phyloP scores from a whole-genome alignment of 306 rosid genomes.

The Geum urbanum region DNA sequence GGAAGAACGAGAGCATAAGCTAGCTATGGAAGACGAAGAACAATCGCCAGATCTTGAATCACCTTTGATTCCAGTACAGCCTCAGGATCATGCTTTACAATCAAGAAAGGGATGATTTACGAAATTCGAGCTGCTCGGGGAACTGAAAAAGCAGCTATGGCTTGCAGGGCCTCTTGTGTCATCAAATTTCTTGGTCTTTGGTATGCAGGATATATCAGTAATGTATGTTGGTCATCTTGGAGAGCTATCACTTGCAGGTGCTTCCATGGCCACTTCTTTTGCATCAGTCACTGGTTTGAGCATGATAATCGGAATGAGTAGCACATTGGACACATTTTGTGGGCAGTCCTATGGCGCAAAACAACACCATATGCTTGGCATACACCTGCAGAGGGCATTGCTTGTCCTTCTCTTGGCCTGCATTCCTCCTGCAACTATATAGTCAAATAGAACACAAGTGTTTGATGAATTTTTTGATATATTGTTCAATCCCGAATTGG shows the following conservation, averaged over 20 bases:
- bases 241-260: constrained; percentile 39
- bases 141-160: constrained; percentile 30
- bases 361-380: constrained; percentile 33
- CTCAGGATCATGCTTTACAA: neutral
- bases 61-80: constrained; percentile 22
- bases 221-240: constrained; percentile 49
- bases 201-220: constrained; percentile 36
- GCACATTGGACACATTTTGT: constrained; percentile 41
- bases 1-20: neutral
- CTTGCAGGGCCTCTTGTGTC: constrained; percentile 35
- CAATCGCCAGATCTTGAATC: constrained; percentile 17
- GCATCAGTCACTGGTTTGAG: constrained; percentile 41
- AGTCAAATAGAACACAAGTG: too few relatives aligned
- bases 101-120: neutral
- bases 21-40: constrained; percentile 16
- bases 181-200: constrained; percentile 24
- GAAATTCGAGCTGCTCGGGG: constrained; percentile 15
- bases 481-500: too few relatives aligned
- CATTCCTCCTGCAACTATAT: constrained; percentile 27
- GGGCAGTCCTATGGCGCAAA: constrained; percentile 44
- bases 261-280: constrained; percentile 45
- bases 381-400: constrained; percentile 42
- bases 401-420: constrained; percentile 32
- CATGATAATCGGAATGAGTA: constrained; percentile 36
- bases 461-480: too few relatives aligned